phyloP scores from a whole-genome alignment of 371 early-diverging fungal genomes.

The Mycotypha africana region DNA sequence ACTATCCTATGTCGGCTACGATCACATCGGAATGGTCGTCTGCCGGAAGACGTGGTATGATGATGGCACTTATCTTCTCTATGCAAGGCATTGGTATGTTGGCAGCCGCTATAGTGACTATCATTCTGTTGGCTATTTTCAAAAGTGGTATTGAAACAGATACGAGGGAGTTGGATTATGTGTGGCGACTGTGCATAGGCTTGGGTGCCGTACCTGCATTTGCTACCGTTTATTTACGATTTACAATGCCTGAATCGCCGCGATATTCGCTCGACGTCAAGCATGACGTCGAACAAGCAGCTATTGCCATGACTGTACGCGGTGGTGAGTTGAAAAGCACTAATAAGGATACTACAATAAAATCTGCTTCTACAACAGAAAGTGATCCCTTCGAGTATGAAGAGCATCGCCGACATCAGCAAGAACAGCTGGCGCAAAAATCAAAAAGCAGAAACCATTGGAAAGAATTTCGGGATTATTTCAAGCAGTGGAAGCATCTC shows the following conservation, averaged over 20 bases:
- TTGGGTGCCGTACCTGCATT: conserved; percentile 70
- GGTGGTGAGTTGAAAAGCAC: conserved; percentile 13
- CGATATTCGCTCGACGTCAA: conserved; percentile 76
- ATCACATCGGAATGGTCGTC: conserved; percentile 85
- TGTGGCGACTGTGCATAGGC: conserved; percentile 75
- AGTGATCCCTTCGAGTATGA: background rate
- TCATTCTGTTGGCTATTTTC: conserved; percentile 53
- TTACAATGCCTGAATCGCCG: conserved; percentile 86
- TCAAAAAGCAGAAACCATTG: conserved; percentile 8
- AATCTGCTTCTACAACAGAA: conserved; percentile 1
- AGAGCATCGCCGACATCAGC: too few relatives aligned
- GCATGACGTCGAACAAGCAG: conserved; percentile 52
- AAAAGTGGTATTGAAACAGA: conserved; percentile 49
- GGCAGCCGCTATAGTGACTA: conserved; percentile 58
- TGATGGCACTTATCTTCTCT: conserved; percentile 84
- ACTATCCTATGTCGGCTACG: conserved; percentile 72
- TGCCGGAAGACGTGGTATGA: conserved; percentile 68
- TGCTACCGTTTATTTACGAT: conserved; percentile 59
- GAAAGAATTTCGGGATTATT: conserved; percentile 44
- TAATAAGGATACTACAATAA: conserved; percentile 14
- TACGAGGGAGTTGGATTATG: conserved; percentile 59
- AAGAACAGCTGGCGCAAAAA: too few relatives aligned
- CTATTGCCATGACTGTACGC: conserved; percentile 14
- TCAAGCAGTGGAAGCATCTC: conserved; percentile 40
- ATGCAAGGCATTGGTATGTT: conserved; percentile 86